Percentiles rank a stretch among this genome's conserved stretches.
These are phyloP conservation scores for Elsinoe batatas DNA, from an alignment of 2,329 filamentous ascomycete species.

Conservation along the genomic window DNA sequence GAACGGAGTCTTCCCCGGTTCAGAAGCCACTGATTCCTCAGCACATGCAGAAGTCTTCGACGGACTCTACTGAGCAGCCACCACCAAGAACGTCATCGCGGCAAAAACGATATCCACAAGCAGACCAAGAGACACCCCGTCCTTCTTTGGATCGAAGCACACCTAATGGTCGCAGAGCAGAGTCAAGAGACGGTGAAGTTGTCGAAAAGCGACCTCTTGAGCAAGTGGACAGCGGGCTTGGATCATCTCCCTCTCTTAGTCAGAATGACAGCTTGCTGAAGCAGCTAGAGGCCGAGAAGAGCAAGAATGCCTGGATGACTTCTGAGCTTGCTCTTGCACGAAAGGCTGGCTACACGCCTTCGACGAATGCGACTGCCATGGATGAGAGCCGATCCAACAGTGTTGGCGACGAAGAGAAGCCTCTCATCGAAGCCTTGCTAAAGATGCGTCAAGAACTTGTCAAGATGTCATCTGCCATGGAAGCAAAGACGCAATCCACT, in stretches of 20 bases:
- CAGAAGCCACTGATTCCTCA: constrained; percentile 5
- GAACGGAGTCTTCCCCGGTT: neutral
- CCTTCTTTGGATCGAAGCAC: constrained; percentile 7
- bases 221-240: constrained; percentile 38
- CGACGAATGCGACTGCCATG: constrained; percentile 55
- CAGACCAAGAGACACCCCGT: constrained; percentile 11
- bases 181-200: constrained; percentile 4
- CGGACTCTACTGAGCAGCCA: constrained; percentile 9
- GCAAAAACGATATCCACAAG: constrained; percentile 3
- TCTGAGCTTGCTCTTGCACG: constrained; percentile 87
- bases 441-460: constrained; percentile 83
- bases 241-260: constrained; percentile 49
- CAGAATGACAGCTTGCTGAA: constrained; percentile 68
- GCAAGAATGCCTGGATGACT: constrained; percentile 91
- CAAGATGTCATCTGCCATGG: constrained; percentile 82
- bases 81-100: constrained; percentile 12
- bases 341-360: constrained; percentile 75
- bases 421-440: constrained; percentile 81
- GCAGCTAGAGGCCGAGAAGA: constrained; percentile 76
- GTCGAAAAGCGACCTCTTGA: neutral
- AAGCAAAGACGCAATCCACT: constrained; percentile 75
- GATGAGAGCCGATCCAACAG: constrained; percentile 68
- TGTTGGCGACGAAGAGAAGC: constrained; percentile 85
- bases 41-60: neutral
- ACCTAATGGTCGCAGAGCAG: neutral